Percentiles rank a stretch among this genome's conserved stretches.
These are phyloP conservation scores for Zanthoxylum bungeanum DNA, from an alignment of 345 rosid species.

Conservation along the genomic window DNA sequence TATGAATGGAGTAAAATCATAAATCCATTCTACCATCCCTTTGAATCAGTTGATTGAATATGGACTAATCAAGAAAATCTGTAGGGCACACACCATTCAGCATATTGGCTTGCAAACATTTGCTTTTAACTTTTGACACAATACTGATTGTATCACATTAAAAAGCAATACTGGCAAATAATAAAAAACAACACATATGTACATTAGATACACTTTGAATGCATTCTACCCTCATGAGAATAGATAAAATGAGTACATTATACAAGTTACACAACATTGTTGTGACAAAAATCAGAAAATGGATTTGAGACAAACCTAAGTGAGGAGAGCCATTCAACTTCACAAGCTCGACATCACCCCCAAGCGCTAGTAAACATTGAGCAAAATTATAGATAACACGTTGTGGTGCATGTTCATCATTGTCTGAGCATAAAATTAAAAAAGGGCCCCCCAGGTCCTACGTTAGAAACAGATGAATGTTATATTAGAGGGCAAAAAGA, in stretches of 20 bases:
- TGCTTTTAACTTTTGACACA: not conserved
- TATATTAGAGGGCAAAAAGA: constrained; percentile 1
- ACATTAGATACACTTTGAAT: no score
- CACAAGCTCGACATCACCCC: constrained; percentile 79
- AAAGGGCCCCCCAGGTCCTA: constrained; percentile 83
- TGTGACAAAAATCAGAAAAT: constrained; percentile 1
- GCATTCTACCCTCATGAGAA: constrained; percentile 1
- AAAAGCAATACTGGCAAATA: not conserved
- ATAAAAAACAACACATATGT: not conserved
- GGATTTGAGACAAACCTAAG: constrained; percentile 48
- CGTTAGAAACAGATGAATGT: constrained; percentile 3
- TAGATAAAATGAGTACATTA: not conserved
- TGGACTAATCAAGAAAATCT: not conserved
- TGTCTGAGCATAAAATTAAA: constrained; percentile 80
- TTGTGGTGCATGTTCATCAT: constrained; percentile 67
- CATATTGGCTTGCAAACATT: not conserved
- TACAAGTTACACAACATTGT: not conserved
- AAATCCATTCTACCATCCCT: not conserved
- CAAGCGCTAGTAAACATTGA: constrained; percentile 54
- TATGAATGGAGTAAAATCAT: no score
- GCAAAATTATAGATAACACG: constrained; percentile 52
- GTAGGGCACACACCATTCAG: not conserved
- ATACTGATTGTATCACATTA: not conserved
- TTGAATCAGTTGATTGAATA: not conserved
- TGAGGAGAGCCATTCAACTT: constrained; percentile 77